Evolutionary conservation across 805 yeast species (phyloP).

Genomic region (Ascoidea rubescens): DNA sequence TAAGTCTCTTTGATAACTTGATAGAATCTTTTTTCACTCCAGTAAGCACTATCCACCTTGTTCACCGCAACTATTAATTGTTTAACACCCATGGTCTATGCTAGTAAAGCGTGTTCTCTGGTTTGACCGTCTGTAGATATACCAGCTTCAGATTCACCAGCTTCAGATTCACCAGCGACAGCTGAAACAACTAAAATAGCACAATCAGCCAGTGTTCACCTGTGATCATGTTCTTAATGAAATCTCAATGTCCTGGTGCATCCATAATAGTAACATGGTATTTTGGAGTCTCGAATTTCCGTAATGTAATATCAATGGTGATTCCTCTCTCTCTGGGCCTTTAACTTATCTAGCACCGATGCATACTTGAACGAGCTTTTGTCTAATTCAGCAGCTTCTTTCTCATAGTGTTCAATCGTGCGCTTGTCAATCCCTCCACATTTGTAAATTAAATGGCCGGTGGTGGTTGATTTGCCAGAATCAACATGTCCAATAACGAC

Average conservation of each 20-base stretch:
- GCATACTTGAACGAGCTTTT: conserved; percentile 97
- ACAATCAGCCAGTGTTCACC: conserved; percentile 93
- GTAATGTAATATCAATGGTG: conserved; percentile 86
- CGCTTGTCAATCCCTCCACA: conserved; percentile 99
- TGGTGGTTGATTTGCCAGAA: conserved; percentile 97
- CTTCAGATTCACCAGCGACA: conserved; percentile 90
- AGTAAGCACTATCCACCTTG: conserved; percentile 91
- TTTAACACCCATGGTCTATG: conserved; percentile 79
- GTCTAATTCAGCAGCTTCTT: conserved; percentile 96
- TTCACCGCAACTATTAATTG: conserved; percentile 82
- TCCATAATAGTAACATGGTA: conserved; percentile 84
- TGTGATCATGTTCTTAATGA: conserved; percentile 91
- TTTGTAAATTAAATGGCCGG: conserved; percentile 98
- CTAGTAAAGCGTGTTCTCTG: conserved; percentile 87
- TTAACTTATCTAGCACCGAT: conserved; percentile 90
- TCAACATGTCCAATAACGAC: conserved; percentile 99
- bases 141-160: conserved; percentile 94
- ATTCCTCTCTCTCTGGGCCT: conserved; percentile 97
- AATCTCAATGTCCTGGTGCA: conserved; percentile 95
- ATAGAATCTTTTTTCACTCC: conserved; percentile 71
- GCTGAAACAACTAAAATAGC: conserved; percentile 85
- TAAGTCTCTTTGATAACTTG: conserved; percentile 64
- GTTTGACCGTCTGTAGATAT: conserved; percentile 91
- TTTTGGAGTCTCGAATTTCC: conserved; percentile 88
- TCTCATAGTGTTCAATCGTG: conserved; percentile 95